Base-by-base conservation (phyloP, 2,329 filamentous ascomycete genomes). In the Alternaria ventricosa region DNA sequence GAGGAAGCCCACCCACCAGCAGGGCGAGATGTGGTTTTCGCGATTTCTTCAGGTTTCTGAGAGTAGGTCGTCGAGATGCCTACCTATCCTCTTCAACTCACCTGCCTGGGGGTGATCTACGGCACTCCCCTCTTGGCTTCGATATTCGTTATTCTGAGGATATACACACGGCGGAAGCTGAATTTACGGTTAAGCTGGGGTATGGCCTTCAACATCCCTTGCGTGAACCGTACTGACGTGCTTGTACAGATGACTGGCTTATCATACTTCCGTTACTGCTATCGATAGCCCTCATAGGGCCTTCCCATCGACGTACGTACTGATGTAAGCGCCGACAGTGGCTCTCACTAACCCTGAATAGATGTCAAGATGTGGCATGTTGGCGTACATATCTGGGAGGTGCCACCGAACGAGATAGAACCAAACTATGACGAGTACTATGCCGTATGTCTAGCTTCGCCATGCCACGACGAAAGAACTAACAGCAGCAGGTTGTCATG, bases 291-390 rank as follows among this genome's bases (percentile, higher is more conserved):
- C 67, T 80, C 5, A 79, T 80, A 50, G 76, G 76, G 15, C 78
- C 78, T 20, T 80, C 78, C 43, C 73, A 75, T 28, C 75, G 60
- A 74, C 76, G 78, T 79, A 11, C 67, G 77, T 74, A 55, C 41
- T 46, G 20, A 22, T 30, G 25, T 11, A 23, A 25, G 33, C 22
- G 23, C 54, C 66, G 20, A 65, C 27, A 57, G 10, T 15, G 12
- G 25, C 9, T 22, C 28, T 45, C 8, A 53, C 70, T 64, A 53
- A 64, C n/a, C 8, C 9, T 12, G 4, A 44, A 15, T 55, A 78
- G 71, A 76, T 75, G 74, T 80, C 53, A 75, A 79, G 54, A 76
- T 80, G 74, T 80, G 78, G 72, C 77, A 80, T 66, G 69, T 79
- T 5, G 75, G 78, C 27, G 66, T 80, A 46, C 75, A 80, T 62